Evolutionary conservation across 2,329 filamentous ascomycete genomes (phyloP).

Genomic region (Colletotrichum viniferum): DNA sequence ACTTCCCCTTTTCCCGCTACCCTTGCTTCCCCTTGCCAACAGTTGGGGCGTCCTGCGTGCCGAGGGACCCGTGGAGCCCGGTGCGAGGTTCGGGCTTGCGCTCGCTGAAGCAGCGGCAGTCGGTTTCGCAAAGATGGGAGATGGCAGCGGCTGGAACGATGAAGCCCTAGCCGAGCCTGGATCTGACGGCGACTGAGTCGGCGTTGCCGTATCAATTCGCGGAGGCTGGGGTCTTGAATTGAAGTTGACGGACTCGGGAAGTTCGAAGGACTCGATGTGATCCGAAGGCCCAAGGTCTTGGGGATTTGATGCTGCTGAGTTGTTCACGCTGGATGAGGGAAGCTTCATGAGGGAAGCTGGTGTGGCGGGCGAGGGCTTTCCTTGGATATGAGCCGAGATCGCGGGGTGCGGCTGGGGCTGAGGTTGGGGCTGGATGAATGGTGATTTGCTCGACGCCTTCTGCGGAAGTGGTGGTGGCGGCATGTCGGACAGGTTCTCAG

Average conservation of each 20-base stretch:
- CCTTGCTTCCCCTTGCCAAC: constrained; percentile 61
- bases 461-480: constrained; percentile 71
- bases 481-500: constrained; percentile 68
- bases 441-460: constrained; percentile 68
- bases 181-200: constrained; percentile 45
- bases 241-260: constrained; percentile 73
- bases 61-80: constrained; percentile 52
- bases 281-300: constrained; percentile 49
- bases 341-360: constrained; percentile 89
- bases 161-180: constrained; percentile 53
- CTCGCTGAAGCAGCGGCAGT: constrained; percentile 56
- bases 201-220: constrained; percentile 56
- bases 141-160: constrained; percentile 51
- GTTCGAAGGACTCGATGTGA: constrained; percentile 62
- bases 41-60: constrained; percentile 60
- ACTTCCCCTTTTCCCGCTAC: constrained; percentile 67
- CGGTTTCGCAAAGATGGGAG: constrained; percentile 49
- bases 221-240: constrained; percentile 47
- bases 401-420: constrained; percentile 24
- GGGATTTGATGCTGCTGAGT: constrained; percentile 36
- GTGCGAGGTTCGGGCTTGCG: constrained; percentile 68
- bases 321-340: constrained; percentile 56
- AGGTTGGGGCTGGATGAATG: constrained; percentile 65
- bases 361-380: constrained; percentile 71
- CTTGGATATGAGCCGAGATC: constrained; percentile 32